Evolutionary conservation across 441 rosid species (phyloP), one percentile per base, ranked within the genome.

Genomic region (Gossypium schwendimanii): DNA sequence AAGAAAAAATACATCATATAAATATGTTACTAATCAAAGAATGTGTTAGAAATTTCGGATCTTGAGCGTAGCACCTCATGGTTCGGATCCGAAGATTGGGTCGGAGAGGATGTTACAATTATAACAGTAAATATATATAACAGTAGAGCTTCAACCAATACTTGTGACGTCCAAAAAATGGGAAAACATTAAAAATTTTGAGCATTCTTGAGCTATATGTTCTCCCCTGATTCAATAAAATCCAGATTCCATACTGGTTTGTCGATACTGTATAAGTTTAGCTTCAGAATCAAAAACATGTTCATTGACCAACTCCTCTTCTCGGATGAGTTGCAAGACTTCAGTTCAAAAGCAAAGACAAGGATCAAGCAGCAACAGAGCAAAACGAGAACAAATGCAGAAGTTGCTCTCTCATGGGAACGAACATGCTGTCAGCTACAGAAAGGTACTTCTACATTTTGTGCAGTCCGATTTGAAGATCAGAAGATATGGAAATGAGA

Each of bases 401-500:
- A 57, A 57, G 31, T 21, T 3, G 20, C 18, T 23, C 31, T 10
- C 31, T 21, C 61, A 10, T 57, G 61, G n/a, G 26, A 21, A 10
- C 26, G 0, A 57, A 11, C 4, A 11, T 4, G 14, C 15, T 23
- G 21, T 53, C 10, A 11, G 28, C n/a, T 10, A 3, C 61, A 0
- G 24, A 23, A 5, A 9, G 15, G 24, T 9, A 15, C 17, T 69
- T 71, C 55, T 23, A 53, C 79, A 87, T 82, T 82, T 84, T 93
- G 82, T 91, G 97, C 15, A 93, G 76, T 55, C 97, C 96, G 58
- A 93, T 81, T 77, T 84, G 87, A 74, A 88, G 86, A 82, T 93
- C 96, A 44, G 98, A 93, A 74, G 97, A 91, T 74, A 93, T 85
- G 64, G 97, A 91, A 70, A 93, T 80, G 15, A 93, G 81, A 63